phyloP scores from a whole-genome alignment of 306 rosid genomes.

The Sesbania bispinosa region DNA sequence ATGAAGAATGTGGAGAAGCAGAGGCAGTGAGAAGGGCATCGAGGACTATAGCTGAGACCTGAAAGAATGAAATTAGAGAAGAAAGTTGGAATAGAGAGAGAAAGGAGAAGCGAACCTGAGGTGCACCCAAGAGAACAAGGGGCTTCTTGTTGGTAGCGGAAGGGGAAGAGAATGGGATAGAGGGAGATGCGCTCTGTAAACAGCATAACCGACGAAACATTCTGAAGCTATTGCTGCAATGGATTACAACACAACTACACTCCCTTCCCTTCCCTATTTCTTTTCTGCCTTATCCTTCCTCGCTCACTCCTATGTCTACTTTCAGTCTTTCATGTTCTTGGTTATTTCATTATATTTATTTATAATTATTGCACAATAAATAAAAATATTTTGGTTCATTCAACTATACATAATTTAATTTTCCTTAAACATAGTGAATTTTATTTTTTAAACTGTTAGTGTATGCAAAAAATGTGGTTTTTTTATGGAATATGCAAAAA shows the following conservation, averaged over 20 bases:
- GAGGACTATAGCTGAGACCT: slow-evolving; percentile 75
- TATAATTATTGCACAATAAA: too few relatives aligned
- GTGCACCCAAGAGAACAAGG: slow-evolving; percentile 79
- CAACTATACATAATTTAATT: too few relatives aligned
- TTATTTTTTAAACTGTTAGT: too few relatives aligned
- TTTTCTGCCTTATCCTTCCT: neutral
- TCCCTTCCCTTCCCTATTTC: neutral
- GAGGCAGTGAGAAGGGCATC: slow-evolving; percentile 74
- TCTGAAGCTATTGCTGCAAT: too few relatives aligned
- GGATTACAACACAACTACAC: neutral
- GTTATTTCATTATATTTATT: too few relatives aligned
- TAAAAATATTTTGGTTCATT: too few relatives aligned
- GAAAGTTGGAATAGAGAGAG: neutral
- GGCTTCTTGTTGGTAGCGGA: slow-evolving; percentile 35
- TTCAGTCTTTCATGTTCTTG: too few relatives aligned
- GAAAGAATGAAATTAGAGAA: neutral
- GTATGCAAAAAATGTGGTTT: too few relatives aligned
- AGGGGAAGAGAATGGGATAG: slow-evolving; percentile 12
- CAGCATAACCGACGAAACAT: slow-evolving; percentile 69
- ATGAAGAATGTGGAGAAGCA: slow-evolving; percentile 46
- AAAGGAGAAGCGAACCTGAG: slow-evolving; percentile 43
- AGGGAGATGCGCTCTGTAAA: slow-evolving; percentile 37
- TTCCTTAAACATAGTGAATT: too few relatives aligned
- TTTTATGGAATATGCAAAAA: too few relatives aligned
- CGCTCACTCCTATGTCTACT: too few relatives aligned